Conservation (phyloP, 2,329 filamentous ascomycete species). For the Neonectria faginata region DNA sequence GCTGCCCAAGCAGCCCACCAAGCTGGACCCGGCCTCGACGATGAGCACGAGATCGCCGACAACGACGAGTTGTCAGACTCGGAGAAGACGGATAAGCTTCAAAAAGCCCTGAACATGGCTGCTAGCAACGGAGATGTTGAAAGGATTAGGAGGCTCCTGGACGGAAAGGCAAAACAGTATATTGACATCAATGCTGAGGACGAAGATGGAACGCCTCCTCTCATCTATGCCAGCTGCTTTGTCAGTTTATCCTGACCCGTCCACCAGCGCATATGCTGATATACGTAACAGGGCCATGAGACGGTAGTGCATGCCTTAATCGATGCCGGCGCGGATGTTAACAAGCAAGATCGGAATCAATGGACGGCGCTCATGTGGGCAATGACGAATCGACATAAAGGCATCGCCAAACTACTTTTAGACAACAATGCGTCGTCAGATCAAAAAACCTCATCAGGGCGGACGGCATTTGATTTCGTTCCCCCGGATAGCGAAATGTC, state of each 20-base stretch:
- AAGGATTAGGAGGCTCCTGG: conserved; percentile 80
- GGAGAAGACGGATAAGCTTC: conserved; percentile 84
- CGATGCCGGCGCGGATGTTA: conserved; percentile 86
- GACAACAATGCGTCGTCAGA: conserved; percentile 97
- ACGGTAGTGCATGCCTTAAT: conserved; percentile 86
- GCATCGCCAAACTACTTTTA: conserved; percentile 90
- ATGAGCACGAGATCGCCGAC: conserved; percentile 82
- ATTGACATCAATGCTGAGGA: conserved; percentile 90
- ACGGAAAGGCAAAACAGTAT: conserved; percentile 78
- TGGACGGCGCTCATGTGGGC: conserved; percentile 99
- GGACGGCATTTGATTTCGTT: conserved; percentile 95
- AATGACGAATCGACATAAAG: conserved; percentile 98
- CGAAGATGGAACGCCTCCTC: conserved; percentile 93
- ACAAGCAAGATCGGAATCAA: conserved; percentile 94
- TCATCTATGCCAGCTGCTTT: conserved; percentile 99
- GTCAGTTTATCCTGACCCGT: conserved; percentile 61
- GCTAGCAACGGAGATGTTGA: conserved; percentile 95
- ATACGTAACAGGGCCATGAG: conserved; percentile 77
- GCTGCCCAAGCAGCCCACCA: conserved; percentile 89
- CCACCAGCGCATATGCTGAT: conserved; percentile 18
- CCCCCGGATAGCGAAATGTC: conserved; percentile 96
- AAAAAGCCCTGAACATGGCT: conserved; percentile 92
- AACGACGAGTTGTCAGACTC: conserved; percentile 78
- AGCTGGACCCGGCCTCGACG: conserved; percentile 76
- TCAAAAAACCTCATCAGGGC: conserved; percentile 91